Evolutionary conservation across 2,329 filamentous ascomycete species (phyloP).

Genomic region (Rugonectria rugulosa): DNA sequence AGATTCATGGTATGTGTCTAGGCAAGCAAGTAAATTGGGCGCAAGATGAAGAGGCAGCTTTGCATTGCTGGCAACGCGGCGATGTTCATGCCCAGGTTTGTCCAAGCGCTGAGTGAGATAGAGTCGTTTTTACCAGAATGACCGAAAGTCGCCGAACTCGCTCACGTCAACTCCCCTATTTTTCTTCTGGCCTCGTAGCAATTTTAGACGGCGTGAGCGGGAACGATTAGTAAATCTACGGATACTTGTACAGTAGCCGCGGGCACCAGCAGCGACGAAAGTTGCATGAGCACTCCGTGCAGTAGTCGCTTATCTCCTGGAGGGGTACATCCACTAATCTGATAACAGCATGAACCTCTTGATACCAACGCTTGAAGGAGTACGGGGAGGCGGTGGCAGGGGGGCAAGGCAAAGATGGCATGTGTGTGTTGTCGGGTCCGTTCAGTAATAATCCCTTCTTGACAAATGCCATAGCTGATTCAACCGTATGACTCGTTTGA

Average conservation of each 20-base stretch:
- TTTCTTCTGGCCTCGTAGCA: too few relatives aligned
- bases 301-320: conserved; percentile 20
- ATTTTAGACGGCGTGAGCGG: conserved; percentile 1
- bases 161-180: conserved; percentile 14
- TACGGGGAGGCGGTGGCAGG: conserved; percentile 9
- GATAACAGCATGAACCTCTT: conserved; percentile 17
- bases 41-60: conserved; percentile 1
- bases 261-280: conserved; percentile 18
- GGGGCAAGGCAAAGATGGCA: neutral
- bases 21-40: conserved; percentile 9
- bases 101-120: conserved; percentile 26
- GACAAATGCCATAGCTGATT: conserved; percentile 25
- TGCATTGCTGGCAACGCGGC: neutral
- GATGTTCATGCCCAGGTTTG: conserved; percentile 4
- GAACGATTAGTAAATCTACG: conserved; percentile 15
- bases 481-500: conserved; percentile 27
- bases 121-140: conserved; percentile 3
- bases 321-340: conserved; percentile 23
- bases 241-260: too few relatives aligned
- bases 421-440: neutral
- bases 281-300: conserved; percentile 4
- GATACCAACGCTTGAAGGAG: neutral
- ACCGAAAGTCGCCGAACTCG: conserved; percentile 10
- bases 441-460: conserved; percentile 18
- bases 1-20: too few relatives aligned